Evolutionary conservation across 2,329 filamentous ascomycete species (phyloP), one percentile per base, ranked within the genome.

Genomic region (Cryphonectria japonica): DNA sequence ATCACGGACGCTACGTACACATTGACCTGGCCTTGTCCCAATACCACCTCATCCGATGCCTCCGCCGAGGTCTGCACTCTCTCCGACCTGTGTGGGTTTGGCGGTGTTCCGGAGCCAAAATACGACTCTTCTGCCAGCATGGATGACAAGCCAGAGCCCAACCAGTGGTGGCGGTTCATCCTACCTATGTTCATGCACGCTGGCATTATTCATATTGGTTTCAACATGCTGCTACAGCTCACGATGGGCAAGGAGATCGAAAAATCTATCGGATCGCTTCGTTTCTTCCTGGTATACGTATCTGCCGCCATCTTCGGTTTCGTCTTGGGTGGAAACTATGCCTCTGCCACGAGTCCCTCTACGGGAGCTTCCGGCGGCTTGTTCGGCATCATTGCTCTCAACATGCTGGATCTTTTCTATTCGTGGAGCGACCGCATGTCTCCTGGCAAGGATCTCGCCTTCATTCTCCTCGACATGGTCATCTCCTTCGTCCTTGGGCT

Each of bases 81-180:
- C 13, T 91, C 89, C 13, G 84, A 95, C 22, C 86, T 97, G 22
- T 99, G 96, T 80, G 95, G 95, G 39, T 96, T 98, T 77, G 86
- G 86, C 70, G 92, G 92, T 72, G 90, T 94, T 7, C 91, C 90
- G 0, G 88, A 94, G 74, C 92, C 93, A 11, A 78, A 84, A 2
- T 86, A 89, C 75, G 85, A 91, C 29, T 68, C 75, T 60, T 61
- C 46, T 43, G 84, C 83, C 68, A 78, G 85, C 69, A 78, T 80
- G 39, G 75, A 83, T 69, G 84, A 87, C 76, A 82, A 74, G 13
- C 86, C 91, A 2, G 86, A 89, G 72, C 96, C 96, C 0, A 91
- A 98, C 78, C 96, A 99, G 80, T 99, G 96, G 96, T 99, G 89
- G 82, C 92, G 96, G 72, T 98, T 99, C 83, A 98, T 99, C 78